Evolutionary conservation across 78 protist genomes (phyloP), one percentile per base, ranked within the genome.

Genomic region (Monocercomonoides exilis): DNA sequence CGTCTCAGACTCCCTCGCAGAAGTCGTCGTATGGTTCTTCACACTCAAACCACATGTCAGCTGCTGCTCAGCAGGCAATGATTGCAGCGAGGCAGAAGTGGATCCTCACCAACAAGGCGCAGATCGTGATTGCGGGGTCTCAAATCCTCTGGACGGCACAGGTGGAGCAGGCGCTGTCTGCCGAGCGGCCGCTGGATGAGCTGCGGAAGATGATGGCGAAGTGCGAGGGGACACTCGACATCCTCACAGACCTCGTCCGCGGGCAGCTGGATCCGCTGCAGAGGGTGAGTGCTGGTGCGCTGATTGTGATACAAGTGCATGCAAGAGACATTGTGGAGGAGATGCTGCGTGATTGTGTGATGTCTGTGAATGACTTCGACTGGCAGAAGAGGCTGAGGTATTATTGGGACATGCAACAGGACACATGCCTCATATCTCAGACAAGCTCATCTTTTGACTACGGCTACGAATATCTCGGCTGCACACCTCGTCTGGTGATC

Each of bases 381-480:
- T 94, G 96, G 96, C 1, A 35, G 35, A 82, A 90, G 36, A 94
- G 90, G 77, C 92, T 93, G n/a, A 54, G 95, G 36, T 92, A 91
- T 84, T 93, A 93, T 89, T 91, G 91, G 93, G 91, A 87, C 77
- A 85, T 3, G 36, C 45, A 43, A 36, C 92, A 87, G 43, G 87
- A 89, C 81, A 21, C 36, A 54, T 44, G 82, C 77, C 46, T 85
- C 42, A 54, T 90, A 43, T 87, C 89, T 29, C 91, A 84, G 85
- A 70, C 82, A 44, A 91, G 79, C 77, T 1, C 92, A 3, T 0
- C 1, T 33, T 85, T 92, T 64, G 2, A 0, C 1, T 93, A 88
- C 85, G 95, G 95, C 21, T 92, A 92, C 80, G 97, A 95, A 89
- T 95, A 95, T 85, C 89, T 93, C 41, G 97, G 97, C 44, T 80